Evolutionary conservation across 2,329 filamentous ascomycete species (phyloP), one percentile per base, ranked within the genome.

Genomic region (Dactylella cylindrospora): DNA sequence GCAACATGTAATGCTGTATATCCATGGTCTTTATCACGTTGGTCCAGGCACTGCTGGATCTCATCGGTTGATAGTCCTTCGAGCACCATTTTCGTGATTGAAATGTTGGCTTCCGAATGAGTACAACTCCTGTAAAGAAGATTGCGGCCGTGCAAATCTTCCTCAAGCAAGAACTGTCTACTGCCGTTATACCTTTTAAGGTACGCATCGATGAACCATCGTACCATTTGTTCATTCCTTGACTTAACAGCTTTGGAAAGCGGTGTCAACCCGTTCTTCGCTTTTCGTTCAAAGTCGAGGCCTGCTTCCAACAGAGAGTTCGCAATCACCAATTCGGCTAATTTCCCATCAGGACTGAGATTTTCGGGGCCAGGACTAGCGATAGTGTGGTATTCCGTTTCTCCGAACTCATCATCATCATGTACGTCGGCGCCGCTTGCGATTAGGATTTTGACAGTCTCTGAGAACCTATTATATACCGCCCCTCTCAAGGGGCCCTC

Each of bases 271-370:
- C 47, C 47, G 7, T 13, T 15, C 4, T 35, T 19, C 19, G 41
- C 28, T 26, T 25, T 28, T 2, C 17, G 19, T 1, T 8, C 19
- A 10, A 20, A 5, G 13, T 43, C 36, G 5, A 43, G 5, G 7
- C 47, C 47, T 9, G 47, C 47, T 7, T 52, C 28, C 5, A 46
- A 23, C 12, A 46, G 31, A 9, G 23, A 23, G n/a, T 25, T 25
- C 13, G 36, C 12, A 8, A 40, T 8, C 8, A 5, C n/a, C 6
- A 9, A 3, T n/a, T 8, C 6, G 17, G 3, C 6, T 2, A 5
- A 25, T 12, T 9, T 22, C 22, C n/a, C 29, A 23, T 4, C 22
- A 12, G 6, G n/a, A n/a, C n/a, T n/a, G n/a, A n/a, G n/a, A n/a
- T n/a, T n/a, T n/a, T n/a, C n/a, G n/a, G n/a, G 12, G 19, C 8